Base-by-base conservation (phyloP, 257 asterid genomes). In the Primulina huaijiensis region DNA sequence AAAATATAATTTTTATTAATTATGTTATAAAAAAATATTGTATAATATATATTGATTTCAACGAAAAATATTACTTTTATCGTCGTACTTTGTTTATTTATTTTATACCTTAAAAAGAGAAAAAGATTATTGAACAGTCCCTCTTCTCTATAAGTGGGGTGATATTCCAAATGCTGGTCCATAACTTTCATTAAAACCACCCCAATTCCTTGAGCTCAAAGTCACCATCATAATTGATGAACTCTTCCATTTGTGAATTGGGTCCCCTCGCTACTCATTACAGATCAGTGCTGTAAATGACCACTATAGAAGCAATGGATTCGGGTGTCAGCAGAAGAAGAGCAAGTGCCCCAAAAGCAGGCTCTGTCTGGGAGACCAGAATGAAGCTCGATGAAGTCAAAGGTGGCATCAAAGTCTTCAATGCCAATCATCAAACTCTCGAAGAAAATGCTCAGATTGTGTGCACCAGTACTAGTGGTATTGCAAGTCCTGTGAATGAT, bases 391-490 rank as follows among this genome's bases (percentile, higher is more conserved):
- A 46, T 46, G 8, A 46, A 14, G 17, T 46, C 56, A 46, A 46
- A 46, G 56, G 56, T 16, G 56, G 56, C 20, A 72, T 85, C 74
- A 90, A 83, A 78, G 90, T 83, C 62, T 84, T 82, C 77, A 74
- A 62, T 23, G 78, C 77, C 75, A 63, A 75, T 60, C 80, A 79
- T 60, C 78, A 83, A 2, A 58, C 60, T 72, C 50, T 83, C 3
- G 75, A 79, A 9, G 14, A 56, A 64, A 43, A 21, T 10, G 8
- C 74, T 59, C 75, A 61, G 19, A 62, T 65, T 46, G 80, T 50
- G 70, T 19, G 17, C 59, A 63, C n/a, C 5, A 30, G 33, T 30
- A 37, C 16, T 55, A 25, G 21, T 40, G 57, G 16, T 1, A 25
- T 23, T 60, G 52, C 8, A 23, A 38, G 29, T 6, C 25, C 31